phyloP scores from a whole-genome alignment of 257 asterid species.

The Lycium barbarum region DNA sequence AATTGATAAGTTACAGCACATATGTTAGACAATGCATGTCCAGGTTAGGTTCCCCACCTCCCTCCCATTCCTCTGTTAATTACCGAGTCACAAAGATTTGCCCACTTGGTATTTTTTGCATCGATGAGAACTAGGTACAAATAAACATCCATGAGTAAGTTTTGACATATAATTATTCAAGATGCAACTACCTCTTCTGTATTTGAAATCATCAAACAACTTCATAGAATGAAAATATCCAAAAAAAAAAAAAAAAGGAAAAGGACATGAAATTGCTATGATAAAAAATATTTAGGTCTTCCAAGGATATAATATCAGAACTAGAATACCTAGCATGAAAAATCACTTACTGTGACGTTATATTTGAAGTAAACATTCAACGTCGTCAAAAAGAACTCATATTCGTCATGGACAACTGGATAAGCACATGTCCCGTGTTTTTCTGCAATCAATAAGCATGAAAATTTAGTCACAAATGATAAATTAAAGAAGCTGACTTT shows the following conservation, averaged over 20 bases:
- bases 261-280: not conserved
- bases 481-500: not conserved
- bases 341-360: constrained; percentile 72
- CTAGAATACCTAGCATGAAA: constrained; percentile 5
- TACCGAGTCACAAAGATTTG: not conserved
- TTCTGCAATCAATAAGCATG: constrained; percentile 53
- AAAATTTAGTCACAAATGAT: not conserved
- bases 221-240: constrained; percentile 4
- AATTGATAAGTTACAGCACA: not conserved
- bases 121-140: not conserved
- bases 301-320: constrained; percentile 1
- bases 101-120: not conserved
- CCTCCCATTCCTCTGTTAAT: not conserved
- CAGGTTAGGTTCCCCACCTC: not conserved
- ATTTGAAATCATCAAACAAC: not conserved
- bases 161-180: constrained; percentile 7
- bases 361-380: constrained; percentile 84
- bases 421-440: constrained; percentile 93
- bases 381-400: constrained; percentile 71
- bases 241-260: not conserved
- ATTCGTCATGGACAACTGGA: constrained; percentile 75
- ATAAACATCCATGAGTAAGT: not conserved
- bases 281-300: not conserved
- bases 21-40: not conserved
- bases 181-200: not conserved